Evolutionary conservation across 805 yeast genomes (phyloP).

Genomic region (Saturnispora ahearnii): DNA sequence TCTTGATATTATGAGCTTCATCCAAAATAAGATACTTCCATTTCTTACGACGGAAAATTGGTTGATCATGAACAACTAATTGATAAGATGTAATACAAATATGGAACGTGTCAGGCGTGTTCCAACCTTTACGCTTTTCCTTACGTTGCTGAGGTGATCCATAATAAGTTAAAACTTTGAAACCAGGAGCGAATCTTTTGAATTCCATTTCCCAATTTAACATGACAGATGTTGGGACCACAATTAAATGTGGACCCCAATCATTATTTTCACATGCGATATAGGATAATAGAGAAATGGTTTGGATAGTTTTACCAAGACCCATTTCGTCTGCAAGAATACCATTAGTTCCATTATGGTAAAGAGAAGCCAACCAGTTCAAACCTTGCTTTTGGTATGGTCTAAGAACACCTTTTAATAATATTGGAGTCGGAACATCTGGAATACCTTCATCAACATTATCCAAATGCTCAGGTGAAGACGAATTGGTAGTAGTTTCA

Average conservation of each 20-base stretch:
- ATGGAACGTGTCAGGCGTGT: constrained; percentile 90
- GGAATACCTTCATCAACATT: constrained; percentile 31
- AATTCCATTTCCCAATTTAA: constrained; percentile 99
- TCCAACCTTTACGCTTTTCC: constrained; percentile 96
- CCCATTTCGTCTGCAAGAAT: constrained; percentile 99
- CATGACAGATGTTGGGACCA: constrained; percentile 96
- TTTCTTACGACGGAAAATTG: constrained; percentile 78
- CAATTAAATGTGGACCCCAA: constrained; percentile 97
- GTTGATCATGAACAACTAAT: constrained; percentile 94
- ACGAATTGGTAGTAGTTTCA: constrained; percentile 26
- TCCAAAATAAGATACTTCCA: constrained; percentile 97
- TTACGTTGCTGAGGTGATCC: constrained; percentile 97
- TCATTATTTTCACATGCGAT: constrained; percentile 87
- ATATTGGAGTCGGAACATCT: constrained; percentile 71
- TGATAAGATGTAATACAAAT: constrained; percentile 96
- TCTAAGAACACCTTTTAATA: constrained; percentile 74
- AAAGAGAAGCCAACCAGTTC: constrained; percentile 92
- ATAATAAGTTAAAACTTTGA: constrained; percentile 88
- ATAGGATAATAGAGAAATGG: constrained; percentile 77
- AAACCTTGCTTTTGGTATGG: constrained; percentile 93
- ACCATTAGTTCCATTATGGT: constrained; percentile 89
- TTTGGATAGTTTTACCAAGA: constrained; percentile 92
- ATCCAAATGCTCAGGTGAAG: constrained; percentile 29
- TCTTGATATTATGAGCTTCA: constrained; percentile 97
- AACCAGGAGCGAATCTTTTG: constrained; percentile 96